A percentile compares a stretch with the other conserved stretches of the same genome.
These are phyloP conservation scores for Dothideomycetidae sp. DNA, from an alignment of 2,329 filamentous ascomycete genomes.

Conservation along the genomic window DNA sequence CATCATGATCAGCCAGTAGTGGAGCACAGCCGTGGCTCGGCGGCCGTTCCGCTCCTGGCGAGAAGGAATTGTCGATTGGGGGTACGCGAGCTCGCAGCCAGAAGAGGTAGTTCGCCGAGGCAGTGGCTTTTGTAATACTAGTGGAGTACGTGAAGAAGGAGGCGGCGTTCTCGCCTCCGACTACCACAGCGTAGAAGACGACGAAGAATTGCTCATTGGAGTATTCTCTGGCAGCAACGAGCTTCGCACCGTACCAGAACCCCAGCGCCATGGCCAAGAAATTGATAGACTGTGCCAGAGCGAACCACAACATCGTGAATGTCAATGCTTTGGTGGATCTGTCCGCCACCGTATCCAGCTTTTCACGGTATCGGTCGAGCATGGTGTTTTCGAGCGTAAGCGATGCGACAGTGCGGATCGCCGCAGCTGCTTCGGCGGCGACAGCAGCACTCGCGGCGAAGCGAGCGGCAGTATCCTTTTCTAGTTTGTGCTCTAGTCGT, in stretches of 20 bases:
- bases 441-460: slow-evolving; percentile 62
- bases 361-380: slow-evolving; percentile 42
- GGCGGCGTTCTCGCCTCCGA: slow-evolving; percentile 29
- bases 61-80: background rate
- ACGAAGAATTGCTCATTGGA: slow-evolving; percentile 36
- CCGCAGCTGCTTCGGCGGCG: slow-evolving; percentile 58
- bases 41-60: too few relatives aligned
- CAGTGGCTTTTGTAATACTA: slow-evolving; percentile 27
- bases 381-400: slow-evolving; percentile 57
- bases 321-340: slow-evolving; percentile 49
- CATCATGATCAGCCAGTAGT: background rate
- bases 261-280: slow-evolving; percentile 48
- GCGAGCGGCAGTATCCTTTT: slow-evolving; percentile 51
- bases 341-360: slow-evolving; percentile 46
- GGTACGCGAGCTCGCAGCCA: slow-evolving; percentile 6
- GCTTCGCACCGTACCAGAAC: slow-evolving; percentile 37
- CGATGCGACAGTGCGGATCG: slow-evolving; percentile 57
- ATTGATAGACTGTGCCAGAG: slow-evolving; percentile 52
- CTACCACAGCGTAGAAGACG: slow-evolving; percentile 39
- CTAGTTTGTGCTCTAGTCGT: slow-evolving; percentile 50
- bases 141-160: slow-evolving; percentile 36
- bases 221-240: slow-evolving; percentile 34
- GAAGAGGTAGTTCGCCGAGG: slow-evolving; percentile 10
- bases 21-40: background rate
- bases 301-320: slow-evolving; percentile 48